Evolutionary conservation across 768 basidiomycete species (phyloP), one percentile per base, ranked within the genome.

Genomic region (Russula emetica): DNA sequence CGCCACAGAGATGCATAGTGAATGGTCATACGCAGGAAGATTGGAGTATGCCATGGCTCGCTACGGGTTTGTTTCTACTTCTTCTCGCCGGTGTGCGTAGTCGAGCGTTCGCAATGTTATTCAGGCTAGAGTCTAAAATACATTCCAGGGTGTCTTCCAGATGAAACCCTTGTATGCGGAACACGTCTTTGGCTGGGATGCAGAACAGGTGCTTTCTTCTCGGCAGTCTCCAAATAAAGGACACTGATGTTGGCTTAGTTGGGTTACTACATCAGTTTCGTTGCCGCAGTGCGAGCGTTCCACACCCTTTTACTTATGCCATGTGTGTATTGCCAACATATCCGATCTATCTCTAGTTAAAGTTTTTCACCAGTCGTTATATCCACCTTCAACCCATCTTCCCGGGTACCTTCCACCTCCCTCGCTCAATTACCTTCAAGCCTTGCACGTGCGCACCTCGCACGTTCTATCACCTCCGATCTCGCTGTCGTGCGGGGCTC

Each of bases 131-230:
- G n/a, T n/a, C n/a, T 30, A 30, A 58, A 36, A 16, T 59, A 2
- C 20, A 2, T 42, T 53, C 28, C 62, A 87, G 82, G 90, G 88
- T 20, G 73, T 92, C 1, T 87, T 85, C 72, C 85, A 84, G 58
- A 77, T 87, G 63, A 92, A 92, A 73, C 90, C 90, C 67, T 75
- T 92, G 40, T 93, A 91, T 65, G 89, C 86, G 0, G 83, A 84
- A 68, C 86, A 90, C 70, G 76, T 85, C 13, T 91, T 86, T 69
- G 72, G 76, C 14, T 91, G 90, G 90, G 80, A 78, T 16, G 80
- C 87, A 13, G 82, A 82, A 40, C 77, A 85, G 77, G 76, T 82
- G 73, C 47, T 71, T 70, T 22, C 18, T 30, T 34, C 26, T 49
- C 20, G 50, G 16, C 40, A 34, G 18, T 18, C 22, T 34, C 24